Conservation (phyloP, 2,329 filamentous ascomycete genomes). For the Colletotrichum somersetense region DNA sequence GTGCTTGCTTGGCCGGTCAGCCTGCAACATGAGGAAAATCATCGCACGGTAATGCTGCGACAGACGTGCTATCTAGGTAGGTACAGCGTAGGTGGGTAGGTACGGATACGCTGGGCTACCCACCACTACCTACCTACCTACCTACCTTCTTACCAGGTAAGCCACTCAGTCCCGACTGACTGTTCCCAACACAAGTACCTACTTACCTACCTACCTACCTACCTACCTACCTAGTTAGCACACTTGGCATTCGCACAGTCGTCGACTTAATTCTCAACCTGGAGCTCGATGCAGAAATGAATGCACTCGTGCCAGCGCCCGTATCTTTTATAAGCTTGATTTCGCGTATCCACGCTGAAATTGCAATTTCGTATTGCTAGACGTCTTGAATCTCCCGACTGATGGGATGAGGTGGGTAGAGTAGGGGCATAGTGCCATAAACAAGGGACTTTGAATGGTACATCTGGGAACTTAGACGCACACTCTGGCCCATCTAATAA, state of each 20-base stretch:
- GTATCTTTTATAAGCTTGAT: not conserved
- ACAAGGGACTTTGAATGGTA: not conserved
- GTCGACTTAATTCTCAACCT: not conserved
- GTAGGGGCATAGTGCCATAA: conserved; percentile 13
- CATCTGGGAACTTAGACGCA: not conserved
- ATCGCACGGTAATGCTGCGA: not conserved
- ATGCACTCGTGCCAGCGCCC: not conserved
- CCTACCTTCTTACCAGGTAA: not conserved
- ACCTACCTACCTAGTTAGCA: not conserved
- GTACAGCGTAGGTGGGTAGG: too few species aligned
- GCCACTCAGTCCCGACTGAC: not conserved
- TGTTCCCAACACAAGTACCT: not conserved
- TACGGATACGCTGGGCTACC: not conserved
- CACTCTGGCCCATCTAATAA: conserved; percentile 10
- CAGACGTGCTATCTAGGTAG: not conserved
- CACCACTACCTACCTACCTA: not conserved
- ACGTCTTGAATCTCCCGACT: conserved; percentile 23
- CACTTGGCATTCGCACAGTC: not conserved
- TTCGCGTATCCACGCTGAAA: conserved; percentile 13
- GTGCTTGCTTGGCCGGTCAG: conserved; percentile 4
- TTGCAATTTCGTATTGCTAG: conserved; percentile 33
- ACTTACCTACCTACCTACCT: too few species aligned
- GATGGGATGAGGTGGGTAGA: conserved; percentile 4
- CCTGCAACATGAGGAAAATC: conserved; percentile 3
- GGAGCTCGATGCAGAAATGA: too few species aligned